phyloP scores from a whole-genome alignment of 73 alveolate genomes.

The Paramecium pentaurelia region DNA sequence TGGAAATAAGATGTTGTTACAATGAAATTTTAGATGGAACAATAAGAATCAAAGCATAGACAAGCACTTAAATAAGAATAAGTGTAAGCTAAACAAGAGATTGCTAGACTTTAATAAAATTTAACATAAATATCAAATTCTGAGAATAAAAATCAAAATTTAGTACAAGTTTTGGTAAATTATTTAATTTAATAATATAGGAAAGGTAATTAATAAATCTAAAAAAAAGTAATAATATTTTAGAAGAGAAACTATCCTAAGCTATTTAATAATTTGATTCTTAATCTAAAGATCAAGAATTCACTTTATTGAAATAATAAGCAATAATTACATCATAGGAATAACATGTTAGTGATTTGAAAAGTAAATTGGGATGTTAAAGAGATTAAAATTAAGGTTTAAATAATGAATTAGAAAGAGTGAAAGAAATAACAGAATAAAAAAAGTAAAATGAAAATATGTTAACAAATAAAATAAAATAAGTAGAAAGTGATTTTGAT shows the following conservation, averaged over 20 bases:
- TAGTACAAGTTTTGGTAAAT: background rate
- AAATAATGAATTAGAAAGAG: background rate
- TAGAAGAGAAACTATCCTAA: conserved; percentile 14
- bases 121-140: background rate
- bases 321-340: conserved; percentile 29
- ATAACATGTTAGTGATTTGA: background rate
- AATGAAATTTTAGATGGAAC: background rate
- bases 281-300: conserved; percentile 41
- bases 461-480: background rate
- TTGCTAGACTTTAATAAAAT: background rate
- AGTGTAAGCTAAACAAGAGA: background rate
- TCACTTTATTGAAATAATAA: conserved; percentile 3
- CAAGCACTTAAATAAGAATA: background rate
- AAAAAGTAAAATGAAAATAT: background rate
- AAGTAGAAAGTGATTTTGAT: conserved; percentile 31
- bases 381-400: background rate
- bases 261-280: background rate
- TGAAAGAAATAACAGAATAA: background rate
- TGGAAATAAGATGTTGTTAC: conserved; percentile 13
- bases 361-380: background rate
- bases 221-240: background rate
- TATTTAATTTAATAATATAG: background rate
- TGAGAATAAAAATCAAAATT: background rate
- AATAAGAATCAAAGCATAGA: conserved; percentile 17
- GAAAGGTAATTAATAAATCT: background rate